A percentile compares a stretch with the other conserved stretches of the same genome.
Evolutionary conservation across 768 basidiomycete species (phyloP).

Genomic region (Terana coerulea): DNA sequence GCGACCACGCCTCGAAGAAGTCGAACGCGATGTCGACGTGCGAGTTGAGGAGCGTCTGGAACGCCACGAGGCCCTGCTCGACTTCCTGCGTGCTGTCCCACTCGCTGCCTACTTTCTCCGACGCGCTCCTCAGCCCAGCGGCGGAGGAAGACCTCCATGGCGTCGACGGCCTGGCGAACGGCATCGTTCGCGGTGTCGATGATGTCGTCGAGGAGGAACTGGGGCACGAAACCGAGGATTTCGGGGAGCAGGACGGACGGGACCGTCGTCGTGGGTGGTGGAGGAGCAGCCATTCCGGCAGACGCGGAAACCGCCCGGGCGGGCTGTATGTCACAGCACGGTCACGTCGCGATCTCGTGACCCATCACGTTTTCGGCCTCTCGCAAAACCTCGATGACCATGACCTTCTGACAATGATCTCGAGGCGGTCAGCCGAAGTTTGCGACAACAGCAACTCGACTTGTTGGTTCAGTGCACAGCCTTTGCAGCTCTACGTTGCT

Average conservation of each 20-base stretch:
- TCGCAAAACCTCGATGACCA: too few relatives aligned
- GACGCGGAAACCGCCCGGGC: too few relatives aligned
- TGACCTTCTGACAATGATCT: too few relatives aligned
- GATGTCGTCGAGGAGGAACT: conserved; percentile 82
- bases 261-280: conserved; percentile 16
- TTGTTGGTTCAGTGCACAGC: too few relatives aligned
- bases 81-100: conserved; percentile 67
- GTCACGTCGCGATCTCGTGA: too few relatives aligned
- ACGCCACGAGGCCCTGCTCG: conserved; percentile 77
- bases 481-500: too few relatives aligned
- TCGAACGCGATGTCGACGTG: conserved; percentile 91
- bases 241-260: conserved; percentile 60
- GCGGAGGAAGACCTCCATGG: conserved; percentile 72
- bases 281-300: too few relatives aligned
- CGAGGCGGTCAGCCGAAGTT: too few relatives aligned
- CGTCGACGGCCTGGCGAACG: conserved; percentile 73
- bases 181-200: conserved; percentile 80
- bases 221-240: conserved; percentile 80
- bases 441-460: too few relatives aligned
- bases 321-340: too few relatives aligned
- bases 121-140: conserved; percentile 71
- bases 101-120: conserved; percentile 36
- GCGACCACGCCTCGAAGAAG: conserved; percentile 86
- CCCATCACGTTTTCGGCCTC: too few relatives aligned
- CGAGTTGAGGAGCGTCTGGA: conserved; percentile 84